Conservation (phyloP, 2,329 filamentous ascomycete genomes). For the Cladosporium velox region DNA sequence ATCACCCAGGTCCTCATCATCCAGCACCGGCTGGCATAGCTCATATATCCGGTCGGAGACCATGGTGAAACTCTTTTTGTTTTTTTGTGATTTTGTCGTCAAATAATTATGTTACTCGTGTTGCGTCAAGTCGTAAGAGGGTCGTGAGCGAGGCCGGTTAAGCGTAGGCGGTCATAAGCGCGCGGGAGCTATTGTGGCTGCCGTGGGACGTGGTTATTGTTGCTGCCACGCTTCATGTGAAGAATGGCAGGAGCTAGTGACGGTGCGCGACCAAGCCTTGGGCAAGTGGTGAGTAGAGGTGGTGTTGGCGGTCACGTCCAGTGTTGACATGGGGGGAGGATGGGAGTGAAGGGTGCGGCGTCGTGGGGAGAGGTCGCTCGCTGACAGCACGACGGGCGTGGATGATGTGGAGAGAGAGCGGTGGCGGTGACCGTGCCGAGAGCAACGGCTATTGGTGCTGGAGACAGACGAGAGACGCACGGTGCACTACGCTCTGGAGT, state of each 20-base stretch:
- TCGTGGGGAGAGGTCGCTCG: conserved; percentile 6
- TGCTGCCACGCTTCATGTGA: conserved; percentile 10
- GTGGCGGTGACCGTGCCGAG: conserved; percentile 10
- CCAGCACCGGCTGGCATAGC: conserved; percentile 82
- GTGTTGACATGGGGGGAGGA: not conserved
- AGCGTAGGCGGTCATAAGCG: conserved; percentile 18
- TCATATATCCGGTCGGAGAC: conserved; percentile 92
- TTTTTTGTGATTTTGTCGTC: conserved; percentile 6
- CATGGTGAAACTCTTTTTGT: conserved; percentile 58
- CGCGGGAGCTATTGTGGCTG: conserved; percentile 13
- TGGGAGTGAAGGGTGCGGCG: not conserved
- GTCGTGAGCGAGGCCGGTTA: conserved; percentile 17
- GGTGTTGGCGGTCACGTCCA: not conserved
- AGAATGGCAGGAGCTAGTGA: conserved; percentile 1
- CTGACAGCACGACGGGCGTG: conserved; percentile 1
- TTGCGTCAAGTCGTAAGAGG: conserved; percentile 15
- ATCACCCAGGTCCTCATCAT: conserved; percentile 79
- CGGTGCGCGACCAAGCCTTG: not conserved
- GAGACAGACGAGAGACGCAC: not conserved
- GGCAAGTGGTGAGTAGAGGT: not conserved
- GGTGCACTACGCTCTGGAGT: not conserved
- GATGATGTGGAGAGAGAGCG: conserved; percentile 6
- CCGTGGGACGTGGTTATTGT: conserved; percentile 1
- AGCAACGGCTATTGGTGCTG: not conserved
- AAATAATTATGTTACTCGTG: conserved; percentile 18